Conservation (phyloP, 2,329 filamentous ascomycete species). For the Fusarium humuli region DNA sequence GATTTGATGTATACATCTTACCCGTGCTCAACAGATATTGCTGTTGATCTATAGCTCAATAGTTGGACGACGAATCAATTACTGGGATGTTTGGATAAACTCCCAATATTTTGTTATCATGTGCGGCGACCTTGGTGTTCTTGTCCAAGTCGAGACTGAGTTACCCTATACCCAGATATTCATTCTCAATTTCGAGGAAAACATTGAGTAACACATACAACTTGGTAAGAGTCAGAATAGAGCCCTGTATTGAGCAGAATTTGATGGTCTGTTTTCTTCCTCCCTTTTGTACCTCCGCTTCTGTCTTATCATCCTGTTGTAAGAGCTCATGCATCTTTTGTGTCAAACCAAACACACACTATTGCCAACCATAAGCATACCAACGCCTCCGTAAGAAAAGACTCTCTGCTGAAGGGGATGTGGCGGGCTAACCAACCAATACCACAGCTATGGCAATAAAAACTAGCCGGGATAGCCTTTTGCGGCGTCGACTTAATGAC, state of each 20-base stretch:
- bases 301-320: neutral
- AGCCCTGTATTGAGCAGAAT: neutral
- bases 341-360: neutral
- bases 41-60: neutral
- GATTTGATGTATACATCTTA: too few species aligned
- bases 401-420: neutral
- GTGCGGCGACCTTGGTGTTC: neutral
- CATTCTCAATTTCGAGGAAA: neutral
- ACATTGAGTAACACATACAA: neutral
- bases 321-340: neutral
- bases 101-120: neutral
- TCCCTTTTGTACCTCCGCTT: neutral
- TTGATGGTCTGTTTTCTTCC: neutral
- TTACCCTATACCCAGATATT: neutral
- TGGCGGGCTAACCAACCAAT: slow-evolving; percentile 4
- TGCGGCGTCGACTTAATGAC: slow-evolving; percentile 1
- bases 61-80: neutral
- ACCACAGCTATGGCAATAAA: neutral
- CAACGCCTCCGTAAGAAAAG: neutral
- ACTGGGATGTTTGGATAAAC: neutral
- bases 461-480: slow-evolving; percentile 2
- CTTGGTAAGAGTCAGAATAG: neutral
- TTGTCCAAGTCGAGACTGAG: neutral
- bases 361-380: neutral
- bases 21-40: too few species aligned